These are phyloP conservation scores for Handroanthus guayacan DNA, from an alignment of 257 asterid genomes.

Conservation along the genomic window DNA sequence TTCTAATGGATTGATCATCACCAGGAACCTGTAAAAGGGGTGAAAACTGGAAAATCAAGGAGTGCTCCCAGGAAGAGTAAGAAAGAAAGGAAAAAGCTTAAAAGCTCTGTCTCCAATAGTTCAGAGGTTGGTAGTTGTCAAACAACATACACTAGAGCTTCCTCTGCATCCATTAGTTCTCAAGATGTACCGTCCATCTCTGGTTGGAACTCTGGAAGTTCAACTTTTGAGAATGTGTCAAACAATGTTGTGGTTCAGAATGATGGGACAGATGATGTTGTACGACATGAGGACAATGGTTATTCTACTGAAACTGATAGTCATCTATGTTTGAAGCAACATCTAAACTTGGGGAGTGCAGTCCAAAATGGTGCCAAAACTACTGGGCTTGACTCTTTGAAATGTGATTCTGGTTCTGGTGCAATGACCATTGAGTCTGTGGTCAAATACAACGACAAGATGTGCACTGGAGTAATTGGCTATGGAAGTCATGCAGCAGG, in stretches of 20 bases:
- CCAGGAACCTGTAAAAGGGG: slow-evolving; percentile 79
- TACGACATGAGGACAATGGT: slow-evolving; percentile 34
- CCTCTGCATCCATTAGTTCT: slow-evolving; percentile 46
- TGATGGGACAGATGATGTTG: slow-evolving; percentile 36
- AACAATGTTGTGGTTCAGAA: slow-evolving; percentile 42
- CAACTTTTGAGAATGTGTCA: slow-evolving; percentile 45
- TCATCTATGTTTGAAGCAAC: slow-evolving; percentile 46
- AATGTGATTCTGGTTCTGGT: slow-evolving; percentile 43
- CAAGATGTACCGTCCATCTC: slow-evolving; percentile 49
- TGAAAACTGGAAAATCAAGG: slow-evolving; percentile 54
- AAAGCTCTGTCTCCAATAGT: slow-evolving; percentile 51
- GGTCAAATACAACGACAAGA: slow-evolving; percentile 46
- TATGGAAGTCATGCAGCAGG: slow-evolving; percentile 43
- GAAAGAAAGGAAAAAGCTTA: slow-evolving; percentile 78
- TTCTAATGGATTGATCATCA: slow-evolving; percentile 65
- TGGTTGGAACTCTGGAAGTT: slow-evolving; percentile 51
- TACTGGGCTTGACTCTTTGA: slow-evolving; percentile 41
- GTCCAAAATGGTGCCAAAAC: slow-evolving; percentile 43
- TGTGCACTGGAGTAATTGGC: slow-evolving; percentile 28
- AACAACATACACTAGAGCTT: slow-evolving; percentile 48
- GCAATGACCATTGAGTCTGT: slow-evolving; percentile 46
- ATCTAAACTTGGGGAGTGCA: slow-evolving; percentile 37
- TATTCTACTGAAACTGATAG: slow-evolving; percentile 42
- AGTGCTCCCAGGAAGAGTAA: slow-evolving; percentile 74
- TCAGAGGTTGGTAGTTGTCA: slow-evolving; percentile 57